Evolutionary conservation across 139 green algal genomes (phyloP), one percentile per base, ranked within the genome.

Genomic region (Mychonastes homosphaera): DNA sequence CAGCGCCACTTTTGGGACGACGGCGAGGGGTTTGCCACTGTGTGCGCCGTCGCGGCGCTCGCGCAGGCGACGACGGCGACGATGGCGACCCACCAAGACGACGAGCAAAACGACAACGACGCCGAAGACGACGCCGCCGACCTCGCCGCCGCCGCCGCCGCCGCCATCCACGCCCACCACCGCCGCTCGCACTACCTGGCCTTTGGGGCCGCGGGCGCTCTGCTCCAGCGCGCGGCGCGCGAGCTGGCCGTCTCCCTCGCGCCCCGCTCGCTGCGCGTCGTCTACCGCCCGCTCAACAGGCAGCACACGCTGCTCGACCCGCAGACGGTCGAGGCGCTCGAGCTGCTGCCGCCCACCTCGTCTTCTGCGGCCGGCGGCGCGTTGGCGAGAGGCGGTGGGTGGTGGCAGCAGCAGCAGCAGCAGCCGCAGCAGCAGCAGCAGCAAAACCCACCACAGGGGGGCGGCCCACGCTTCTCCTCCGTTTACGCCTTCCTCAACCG

Each of bases 241-340:
- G 57, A 73, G 7, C 43, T 54, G 33, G 56, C 30, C 9, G 13
- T 50, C 0, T 26, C 41, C 9, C 24, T 71, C 18, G 36, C 44
- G 26, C 32, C 48, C 3, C 34, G 39, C 26, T 34, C 53, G 26
- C 21, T 74, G 55, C 50, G 57, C 50, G 50, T 61, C 4, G 50
- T 56, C 30, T 67, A 63, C 49, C 28, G 35, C 4, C 28, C 56
- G 8, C 33, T 41, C 12, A 26, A 38, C 35, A 55, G 63, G 36
- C 51, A 70, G 23, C 67, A 88, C 56, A 77, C 87, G 79, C 56
- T 73, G 13, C 75, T 91, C 45, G 82, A 90, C 32, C n/a, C 34
- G 0, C 64, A 56, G 10, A 69, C 52, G 8, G 54, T 78, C 15
- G 48, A 59, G 18, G 65, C 61, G 0, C 56, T 89, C 50, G 81